Conservation (phyloP, 2,329 filamentous ascomycete genomes). For the Colletotrichum sublineola region DNA sequence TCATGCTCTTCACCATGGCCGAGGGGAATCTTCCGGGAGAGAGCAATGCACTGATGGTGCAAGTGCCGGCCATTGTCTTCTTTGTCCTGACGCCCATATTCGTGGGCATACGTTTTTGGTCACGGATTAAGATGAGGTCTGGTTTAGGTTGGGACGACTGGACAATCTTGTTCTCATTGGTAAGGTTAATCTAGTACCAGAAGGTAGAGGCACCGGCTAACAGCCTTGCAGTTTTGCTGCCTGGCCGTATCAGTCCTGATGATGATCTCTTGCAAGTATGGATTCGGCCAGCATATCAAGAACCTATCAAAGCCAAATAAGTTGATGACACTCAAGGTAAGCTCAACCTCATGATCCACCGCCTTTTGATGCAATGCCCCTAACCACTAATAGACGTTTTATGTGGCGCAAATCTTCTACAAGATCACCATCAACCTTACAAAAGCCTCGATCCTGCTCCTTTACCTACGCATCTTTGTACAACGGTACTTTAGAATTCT, state of each 20-base stretch:
- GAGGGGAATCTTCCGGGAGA: constrained; percentile 50
- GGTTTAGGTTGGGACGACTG: constrained; percentile 58
- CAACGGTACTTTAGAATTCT: constrained; percentile 59
- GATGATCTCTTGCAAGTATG: constrained; percentile 57
- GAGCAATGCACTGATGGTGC: constrained; percentile 55
- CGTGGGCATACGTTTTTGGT: constrained; percentile 56
- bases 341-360: not conserved
- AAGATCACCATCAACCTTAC: constrained; percentile 67
- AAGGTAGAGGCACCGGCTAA: not conserved
- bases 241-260: constrained; percentile 54
- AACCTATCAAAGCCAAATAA: constrained; percentile 52
- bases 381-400: constrained; percentile 58
- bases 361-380: not conserved
- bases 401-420: constrained; percentile 65
- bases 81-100: constrained; percentile 58
- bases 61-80: constrained; percentile 57
- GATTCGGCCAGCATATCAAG: constrained; percentile 58
- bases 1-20: constrained; percentile 43
- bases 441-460: constrained; percentile 65
- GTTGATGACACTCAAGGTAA: constrained; percentile 54
- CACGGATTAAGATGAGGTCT: constrained; percentile 53
- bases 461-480: constrained; percentile 68
- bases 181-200: constrained; percentile 42
- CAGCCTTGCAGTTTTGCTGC: constrained; percentile 50
- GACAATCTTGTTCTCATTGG: constrained; percentile 58